phyloP scores from a whole-genome alignment of 1,284 basidiomycete genomes.

The Psilocybe mexicana region DNA sequence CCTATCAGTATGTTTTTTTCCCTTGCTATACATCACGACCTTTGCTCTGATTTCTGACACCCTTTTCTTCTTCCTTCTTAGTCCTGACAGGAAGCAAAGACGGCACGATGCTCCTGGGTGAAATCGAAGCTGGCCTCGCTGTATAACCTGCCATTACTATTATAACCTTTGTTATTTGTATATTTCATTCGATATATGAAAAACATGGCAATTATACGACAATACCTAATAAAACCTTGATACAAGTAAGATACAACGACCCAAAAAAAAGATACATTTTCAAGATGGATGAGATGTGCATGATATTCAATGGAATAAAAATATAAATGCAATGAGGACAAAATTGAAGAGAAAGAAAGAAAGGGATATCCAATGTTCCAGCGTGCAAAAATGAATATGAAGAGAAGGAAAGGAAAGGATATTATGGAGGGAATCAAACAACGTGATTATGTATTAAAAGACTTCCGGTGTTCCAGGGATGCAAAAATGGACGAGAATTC shows the following conservation, averaged over 20 bases:
- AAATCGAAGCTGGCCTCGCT: conserved; percentile 65
- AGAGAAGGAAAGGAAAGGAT: too few relatives aligned
- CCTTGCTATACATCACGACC: neutral
- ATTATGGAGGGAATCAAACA: too few relatives aligned
- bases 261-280: neutral
- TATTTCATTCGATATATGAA: neutral
- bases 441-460: too few relatives aligned
- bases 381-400: too few relatives aligned
- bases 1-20: conserved; percentile 71
- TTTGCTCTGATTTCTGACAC: neutral
- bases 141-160: conserved; percentile 23
- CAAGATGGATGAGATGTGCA: conserved; percentile 8
- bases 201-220: conserved; percentile 11
- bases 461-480: neutral
- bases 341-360: neutral
- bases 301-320: neutral
- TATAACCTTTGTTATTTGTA: conserved; percentile 3
- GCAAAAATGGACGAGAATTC: conserved; percentile 19
- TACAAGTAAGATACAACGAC: too few relatives aligned
- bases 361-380: too few relatives aligned
- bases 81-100: conserved; percentile 89
- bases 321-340: neutral
- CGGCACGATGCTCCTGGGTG: conserved; percentile 85
- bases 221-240: neutral
- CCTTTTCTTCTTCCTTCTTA: conserved; percentile 28